phyloP scores from a whole-genome alignment of 1,139 yeast genomes.

The Hansenula sp. region DNA sequence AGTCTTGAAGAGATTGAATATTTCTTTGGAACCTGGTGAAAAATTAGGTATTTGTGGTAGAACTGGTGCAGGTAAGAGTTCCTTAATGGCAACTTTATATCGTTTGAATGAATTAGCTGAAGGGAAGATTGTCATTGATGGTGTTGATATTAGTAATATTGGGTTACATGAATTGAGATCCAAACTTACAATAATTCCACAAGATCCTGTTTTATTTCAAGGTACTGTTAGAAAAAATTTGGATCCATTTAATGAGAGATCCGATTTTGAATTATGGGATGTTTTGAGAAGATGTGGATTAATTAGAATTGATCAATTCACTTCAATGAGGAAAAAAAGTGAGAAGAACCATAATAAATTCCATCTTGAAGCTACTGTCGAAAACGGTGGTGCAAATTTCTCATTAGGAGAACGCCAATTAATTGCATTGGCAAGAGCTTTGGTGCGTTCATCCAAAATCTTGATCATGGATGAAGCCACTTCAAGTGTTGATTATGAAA shows the following conservation, averaged over 20 bases:
- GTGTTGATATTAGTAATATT: constrained; percentile 39
- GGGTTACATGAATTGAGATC: constrained; percentile 42
- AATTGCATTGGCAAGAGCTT: constrained; percentile 67
- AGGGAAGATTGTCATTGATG: constrained; percentile 46
- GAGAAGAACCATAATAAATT: constrained; percentile 45
- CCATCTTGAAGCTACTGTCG: constrained; percentile 58
- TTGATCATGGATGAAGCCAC: constrained; percentile 77
- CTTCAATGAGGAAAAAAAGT: constrained; percentile 24
- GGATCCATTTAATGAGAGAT: constrained; percentile 46
- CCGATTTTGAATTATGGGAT: constrained; percentile 42
- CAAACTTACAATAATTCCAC: constrained; percentile 52
- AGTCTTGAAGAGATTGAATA: constrained; percentile 61
- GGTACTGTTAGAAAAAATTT: constrained; percentile 48
- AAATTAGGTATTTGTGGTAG: constrained; percentile 58
- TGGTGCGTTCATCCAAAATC: constrained; percentile 59
- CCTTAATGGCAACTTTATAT: constrained; percentile 51
- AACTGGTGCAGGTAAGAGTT: constrained; percentile 60
- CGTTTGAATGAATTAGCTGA: constrained; percentile 39
- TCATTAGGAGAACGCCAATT: constrained; percentile 74
- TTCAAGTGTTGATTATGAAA: constrained; percentile 71
- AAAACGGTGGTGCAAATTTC: constrained; percentile 67
- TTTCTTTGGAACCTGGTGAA: constrained; percentile 33
- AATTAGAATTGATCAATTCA: constrained; percentile 34
- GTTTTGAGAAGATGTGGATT: constrained; percentile 59
- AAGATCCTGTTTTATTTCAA: constrained; percentile 53